These are phyloP conservation scores for Malus sieversii DNA, from an alignment of 306 rosid species.

Conservation along the genomic window DNA sequence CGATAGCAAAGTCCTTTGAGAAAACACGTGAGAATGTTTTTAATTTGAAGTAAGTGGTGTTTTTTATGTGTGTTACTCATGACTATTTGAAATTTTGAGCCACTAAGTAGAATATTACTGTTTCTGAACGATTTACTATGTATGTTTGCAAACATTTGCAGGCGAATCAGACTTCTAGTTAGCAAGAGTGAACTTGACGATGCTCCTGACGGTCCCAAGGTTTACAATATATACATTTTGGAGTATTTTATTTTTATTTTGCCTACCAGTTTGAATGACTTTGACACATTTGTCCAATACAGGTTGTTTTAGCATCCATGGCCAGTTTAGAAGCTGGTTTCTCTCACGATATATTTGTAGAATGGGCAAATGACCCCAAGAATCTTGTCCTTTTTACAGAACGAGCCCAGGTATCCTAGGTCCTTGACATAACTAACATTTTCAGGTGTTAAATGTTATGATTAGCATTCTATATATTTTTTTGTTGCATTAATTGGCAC, in stretches of 20 bases:
- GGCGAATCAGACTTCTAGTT: slow-evolving; percentile 56
- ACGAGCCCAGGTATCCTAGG: slow-evolving; percentile 75
- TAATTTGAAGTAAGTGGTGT: slow-evolving; percentile 67
- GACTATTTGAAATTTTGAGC: background rate
- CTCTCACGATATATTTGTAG: slow-evolving; percentile 92
- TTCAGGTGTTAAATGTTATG: background rate
- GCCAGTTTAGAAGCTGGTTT: slow-evolving; percentile 98
- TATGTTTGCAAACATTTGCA: slow-evolving; percentile 39
- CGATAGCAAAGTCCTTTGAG: slow-evolving; percentile 91
- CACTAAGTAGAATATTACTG: background rate
- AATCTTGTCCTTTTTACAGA: slow-evolving; percentile 90
- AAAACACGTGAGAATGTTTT: slow-evolving; percentile 87
- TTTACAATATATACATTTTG: slow-evolving; percentile 15
- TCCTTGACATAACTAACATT: slow-evolving; percentile 6
- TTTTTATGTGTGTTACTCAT: background rate
- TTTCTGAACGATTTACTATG: slow-evolving; percentile 15
- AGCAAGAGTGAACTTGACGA: slow-evolving; percentile 82
- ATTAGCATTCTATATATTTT: slow-evolving; percentile 7
- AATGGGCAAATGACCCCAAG: slow-evolving; percentile 73
- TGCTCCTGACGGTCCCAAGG: slow-evolving; percentile 97
- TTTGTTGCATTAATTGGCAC: background rate
- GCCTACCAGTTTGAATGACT: background rate
- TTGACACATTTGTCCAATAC: slow-evolving; percentile 15
- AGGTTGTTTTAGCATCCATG: slow-evolving; percentile 97
- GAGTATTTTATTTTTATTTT: slow-evolving; percentile 10